Percentiles rank a stretch among this genome's conserved stretches.
phyloP scores from a whole-genome alignment of 768 basidiomycete genomes.

The Hericium erinaceus region DNA sequence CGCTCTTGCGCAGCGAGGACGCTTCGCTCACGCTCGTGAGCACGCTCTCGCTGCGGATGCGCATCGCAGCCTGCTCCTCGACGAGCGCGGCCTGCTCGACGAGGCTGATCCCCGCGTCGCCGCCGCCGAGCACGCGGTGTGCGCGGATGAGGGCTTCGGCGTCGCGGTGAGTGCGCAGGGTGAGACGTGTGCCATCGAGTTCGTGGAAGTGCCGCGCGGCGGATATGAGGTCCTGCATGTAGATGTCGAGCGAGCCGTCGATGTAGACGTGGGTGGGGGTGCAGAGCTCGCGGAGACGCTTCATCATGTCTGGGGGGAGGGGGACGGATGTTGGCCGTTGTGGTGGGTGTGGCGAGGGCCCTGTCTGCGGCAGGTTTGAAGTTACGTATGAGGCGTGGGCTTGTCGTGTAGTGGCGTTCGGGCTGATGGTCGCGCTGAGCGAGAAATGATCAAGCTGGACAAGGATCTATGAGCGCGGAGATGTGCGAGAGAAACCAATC shows the following conservation, averaged over 20 bases:
- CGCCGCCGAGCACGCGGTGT: constrained; percentile 52
- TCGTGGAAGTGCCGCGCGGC: constrained; percentile 64
- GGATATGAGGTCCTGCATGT: constrained; percentile 64
- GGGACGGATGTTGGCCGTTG: neutral
- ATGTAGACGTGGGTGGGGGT: constrained; percentile 9
- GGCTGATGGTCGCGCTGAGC: constrained; percentile 55
- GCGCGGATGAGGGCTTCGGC: constrained; percentile 62
- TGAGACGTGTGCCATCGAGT: constrained; percentile 62
- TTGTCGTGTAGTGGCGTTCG: constrained; percentile 23
- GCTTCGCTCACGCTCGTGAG: neutral
- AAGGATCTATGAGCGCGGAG: neutral
- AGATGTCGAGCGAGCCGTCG: constrained; percentile 43
- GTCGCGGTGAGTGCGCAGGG: constrained; percentile 49
- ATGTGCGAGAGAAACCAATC: neutral
- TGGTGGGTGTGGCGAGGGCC: constrained; percentile 10
- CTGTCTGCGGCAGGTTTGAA: constrained; percentile 16
- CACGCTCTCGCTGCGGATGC: neutral
- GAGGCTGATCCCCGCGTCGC: constrained; percentile 53
- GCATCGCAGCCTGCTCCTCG: neutral
- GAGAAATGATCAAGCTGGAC: constrained; percentile 68
- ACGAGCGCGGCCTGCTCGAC: constrained; percentile 22
- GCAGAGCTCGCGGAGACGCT: constrained; percentile 20
- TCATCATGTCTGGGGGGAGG: constrained; percentile 21
- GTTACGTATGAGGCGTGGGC: constrained; percentile 23
- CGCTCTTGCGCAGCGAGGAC: neutral